Evolutionary conservation across 179 eudicot genomes (phyloP).

Genomic region (Spinacia oleracea): DNA sequence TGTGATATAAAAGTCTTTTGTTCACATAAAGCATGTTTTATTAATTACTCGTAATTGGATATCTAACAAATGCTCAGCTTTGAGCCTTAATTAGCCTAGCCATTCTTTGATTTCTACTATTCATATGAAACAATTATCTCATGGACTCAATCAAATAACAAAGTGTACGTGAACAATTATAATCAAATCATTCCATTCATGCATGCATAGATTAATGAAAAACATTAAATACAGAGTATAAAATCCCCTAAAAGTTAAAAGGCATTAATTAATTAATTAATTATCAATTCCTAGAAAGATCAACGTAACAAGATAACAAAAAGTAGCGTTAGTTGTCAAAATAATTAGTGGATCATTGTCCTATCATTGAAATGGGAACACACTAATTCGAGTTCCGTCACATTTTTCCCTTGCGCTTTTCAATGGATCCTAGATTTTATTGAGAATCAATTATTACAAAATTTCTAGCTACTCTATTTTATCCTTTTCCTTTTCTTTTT

Average conservation of each 20-base stretch:
- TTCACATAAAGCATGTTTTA: too few relatives aligned
- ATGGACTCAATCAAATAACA: conserved; percentile 20
- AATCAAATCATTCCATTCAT: conserved; percentile 4
- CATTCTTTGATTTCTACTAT: background rate
- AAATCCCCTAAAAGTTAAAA: background rate
- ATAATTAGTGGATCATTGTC: conserved; percentile 30
- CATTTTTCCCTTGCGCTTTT: conserved; percentile 12
- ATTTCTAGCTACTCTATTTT: background rate
- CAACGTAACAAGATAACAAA: background rate
- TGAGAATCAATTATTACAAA: background rate
- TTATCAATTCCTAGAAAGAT: background rate
- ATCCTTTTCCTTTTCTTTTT: background rate
- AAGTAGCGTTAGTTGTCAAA: background rate
- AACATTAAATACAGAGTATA: background rate
- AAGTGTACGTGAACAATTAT: background rate
- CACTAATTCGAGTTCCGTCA: conserved; percentile 17
- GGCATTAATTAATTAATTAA: background rate
- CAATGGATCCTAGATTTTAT: background rate
- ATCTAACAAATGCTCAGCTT: background rate
- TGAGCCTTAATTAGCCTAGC: background rate
- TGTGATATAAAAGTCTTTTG: too few relatives aligned
- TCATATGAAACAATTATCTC: conserved; percentile 13
- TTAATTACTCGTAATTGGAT: too few relatives aligned
- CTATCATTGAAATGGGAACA: background rate
- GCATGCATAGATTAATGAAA: background rate